Base-by-base conservation (phyloP, 2,329 filamentous ascomycete genomes). In the Ophiostoma piceae region DNA sequence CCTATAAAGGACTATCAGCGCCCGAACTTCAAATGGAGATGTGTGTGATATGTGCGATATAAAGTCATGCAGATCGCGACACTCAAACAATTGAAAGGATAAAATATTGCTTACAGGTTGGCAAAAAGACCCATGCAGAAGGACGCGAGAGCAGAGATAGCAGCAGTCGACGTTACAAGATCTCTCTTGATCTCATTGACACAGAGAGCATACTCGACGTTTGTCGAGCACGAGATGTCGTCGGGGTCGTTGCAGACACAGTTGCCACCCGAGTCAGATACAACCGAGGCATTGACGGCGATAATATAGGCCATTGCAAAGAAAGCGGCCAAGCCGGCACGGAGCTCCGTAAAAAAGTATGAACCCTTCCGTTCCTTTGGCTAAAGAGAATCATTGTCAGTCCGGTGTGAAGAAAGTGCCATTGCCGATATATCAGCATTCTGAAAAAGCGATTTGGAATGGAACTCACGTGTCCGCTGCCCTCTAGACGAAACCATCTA, bases 251-350 rank as follows among this genome's bases (percentile, higher is more conserved):
- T 51, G 75, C 92, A 94, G 14, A 87, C 82, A 75, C 92, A 96
- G 57, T 90, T 92, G 8, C 90, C 92, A 47, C 92, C 92, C 5
- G 88, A 90, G 72, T 92, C 86, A 5, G 90, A 86, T 12, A 94
- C 85, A 66, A 96, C 89, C 32, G 86, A 87, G 11, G 88, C 83
- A 74, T 89, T 89, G 73, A 89, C 88, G 7, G 90, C 89, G 76
- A 95, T 93, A 75, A 95, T 94, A 79, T 94, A 94, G 16, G 91
- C 90, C 91, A 93, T 92, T 2, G 90, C 90, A 69, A 90, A 88
- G 76, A 91, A 91, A 2, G 92, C 95, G 1, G 92, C 92, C 69
- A 94, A 77, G 1, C 92, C 92, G 37, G 92, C 92, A 37, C 92
- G 88, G 70, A 95, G 80, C 78, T 95, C 92, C 26, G 87, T 90